phyloP scores from a whole-genome alignment of 331 rosid genomes.

The Arachis monticola region DNA sequence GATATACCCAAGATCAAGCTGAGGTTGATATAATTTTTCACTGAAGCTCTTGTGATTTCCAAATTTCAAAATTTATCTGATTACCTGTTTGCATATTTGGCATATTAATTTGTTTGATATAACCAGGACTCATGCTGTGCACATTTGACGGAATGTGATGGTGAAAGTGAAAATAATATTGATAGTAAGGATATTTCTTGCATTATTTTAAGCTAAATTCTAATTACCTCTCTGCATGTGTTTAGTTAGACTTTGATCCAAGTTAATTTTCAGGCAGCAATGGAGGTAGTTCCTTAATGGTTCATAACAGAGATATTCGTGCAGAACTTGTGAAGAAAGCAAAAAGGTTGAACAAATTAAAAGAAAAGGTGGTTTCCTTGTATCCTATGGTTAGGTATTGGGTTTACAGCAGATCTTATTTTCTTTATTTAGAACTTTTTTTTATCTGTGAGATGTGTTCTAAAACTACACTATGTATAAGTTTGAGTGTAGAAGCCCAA shows the following conservation, averaged over 20 bases:
- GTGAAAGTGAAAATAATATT: constrained; percentile 48
- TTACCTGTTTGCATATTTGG: no score
- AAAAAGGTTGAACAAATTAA: constrained; percentile 64
- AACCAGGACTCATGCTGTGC: constrained; percentile 60
- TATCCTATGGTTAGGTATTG: constrained; percentile 4
- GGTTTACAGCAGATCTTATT: constrained; percentile 6
- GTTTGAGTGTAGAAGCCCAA: no score
- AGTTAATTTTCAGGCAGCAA: constrained; percentile 52
- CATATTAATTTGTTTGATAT: neutral
- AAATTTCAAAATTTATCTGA: no score
- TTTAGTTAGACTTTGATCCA: constrained; percentile 23
- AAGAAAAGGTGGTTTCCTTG: constrained; percentile 61
- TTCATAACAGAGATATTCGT: constrained; percentile 61
- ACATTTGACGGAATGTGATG: constrained; percentile 41
- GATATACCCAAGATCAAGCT: no score
- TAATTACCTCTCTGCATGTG: constrained; percentile 1
- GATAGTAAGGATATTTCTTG: constrained; percentile 54
- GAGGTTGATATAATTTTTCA: no score
- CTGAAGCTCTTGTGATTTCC: no score
- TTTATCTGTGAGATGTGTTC: constrained; percentile 14
- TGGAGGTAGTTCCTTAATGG: constrained; percentile 49
- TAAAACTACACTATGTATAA: neutral
- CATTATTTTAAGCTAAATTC: constrained; percentile 3
- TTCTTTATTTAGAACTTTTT: constrained; percentile 7
- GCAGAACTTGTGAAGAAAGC: constrained; percentile 60